Conservation (phyloP, 305 asterid genomes). For the Plantago rigida region DNA sequence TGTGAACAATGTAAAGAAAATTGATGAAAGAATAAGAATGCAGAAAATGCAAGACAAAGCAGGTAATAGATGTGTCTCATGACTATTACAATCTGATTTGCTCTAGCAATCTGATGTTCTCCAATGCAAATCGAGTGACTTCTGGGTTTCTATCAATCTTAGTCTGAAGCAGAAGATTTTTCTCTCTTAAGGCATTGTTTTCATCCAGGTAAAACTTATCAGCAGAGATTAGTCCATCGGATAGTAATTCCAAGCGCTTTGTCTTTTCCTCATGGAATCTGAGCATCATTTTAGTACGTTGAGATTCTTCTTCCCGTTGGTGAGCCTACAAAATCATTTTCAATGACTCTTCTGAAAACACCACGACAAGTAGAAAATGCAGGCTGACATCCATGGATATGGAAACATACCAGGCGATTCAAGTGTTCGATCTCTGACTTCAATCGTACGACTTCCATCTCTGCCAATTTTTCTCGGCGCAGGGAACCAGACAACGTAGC, state of each 20-base stretch:
- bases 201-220: conserved; percentile 45
- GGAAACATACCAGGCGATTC: conserved; percentile 37
- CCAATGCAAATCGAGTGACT: conserved; percentile 32
- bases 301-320: conserved; percentile 48
- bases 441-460: conserved; percentile 41
- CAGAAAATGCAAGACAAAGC: conserved; percentile 13
- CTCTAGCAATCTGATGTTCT: conserved; percentile 43
- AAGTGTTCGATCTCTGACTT: conserved; percentile 48
- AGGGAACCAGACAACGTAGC: conserved; percentile 41
- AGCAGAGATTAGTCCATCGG: conserved; percentile 39
- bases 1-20: conserved; percentile 22
- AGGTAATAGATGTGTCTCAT: not conserved
- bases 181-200: conserved; percentile 46
- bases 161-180: conserved; percentile 41
- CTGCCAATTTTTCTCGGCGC: conserved; percentile 46
- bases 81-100: conserved; percentile 42
- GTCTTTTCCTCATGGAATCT: conserved; percentile 48
- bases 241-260: conserved; percentile 42
- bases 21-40: not conserved
- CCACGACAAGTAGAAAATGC: not conserved
- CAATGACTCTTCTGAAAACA: conserved; percentile 12
- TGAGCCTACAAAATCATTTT: conserved; percentile 37
- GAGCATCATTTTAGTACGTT: conserved; percentile 41
- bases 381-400: conserved; percentile 6
- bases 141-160: conserved; percentile 40